phyloP scores from a whole-genome alignment of 2,329 filamentous ascomycete genomes.

The Fusarium nodosum region DNA sequence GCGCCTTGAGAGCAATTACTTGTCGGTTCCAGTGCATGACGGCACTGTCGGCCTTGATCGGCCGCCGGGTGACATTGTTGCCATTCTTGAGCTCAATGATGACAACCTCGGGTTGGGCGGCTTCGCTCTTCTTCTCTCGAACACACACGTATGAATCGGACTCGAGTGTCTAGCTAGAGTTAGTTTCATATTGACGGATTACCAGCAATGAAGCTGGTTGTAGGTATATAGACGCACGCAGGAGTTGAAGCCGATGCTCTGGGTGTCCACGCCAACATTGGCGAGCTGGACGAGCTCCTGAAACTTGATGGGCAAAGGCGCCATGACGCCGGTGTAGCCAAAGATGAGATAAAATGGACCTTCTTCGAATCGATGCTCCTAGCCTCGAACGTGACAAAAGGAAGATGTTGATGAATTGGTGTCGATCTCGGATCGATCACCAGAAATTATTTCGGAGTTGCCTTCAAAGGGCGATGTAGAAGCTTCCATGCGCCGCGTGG shows the following conservation, averaged over 20 bases:
- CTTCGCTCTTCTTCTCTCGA: conserved; percentile 90
- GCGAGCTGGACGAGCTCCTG: conserved; percentile 84
- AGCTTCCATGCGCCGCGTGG: conserved; percentile 58
- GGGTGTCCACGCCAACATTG: conserved; percentile 62
- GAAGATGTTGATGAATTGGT: conserved; percentile 25
- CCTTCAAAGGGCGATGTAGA: conserved; percentile 47
- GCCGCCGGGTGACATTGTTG: conserved; percentile 93
- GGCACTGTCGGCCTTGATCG: conserved; percentile 99
- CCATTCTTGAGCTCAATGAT: conserved; percentile 98
- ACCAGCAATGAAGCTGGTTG: conserved; percentile 11
- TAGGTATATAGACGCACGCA: conserved; percentile 70
- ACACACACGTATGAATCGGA: conserved; percentile 97
- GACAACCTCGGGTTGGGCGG: conserved; percentile 90
- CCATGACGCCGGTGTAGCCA: conserved; percentile 62
- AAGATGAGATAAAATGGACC: conserved; percentile 46
- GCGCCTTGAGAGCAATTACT: conserved; percentile 96
- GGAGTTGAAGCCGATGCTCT: conserved; percentile 81
- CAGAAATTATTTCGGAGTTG: conserved; percentile 45
- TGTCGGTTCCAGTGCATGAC: conserved; percentile 99
- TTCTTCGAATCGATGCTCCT: conserved; percentile 47
- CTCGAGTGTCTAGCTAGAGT: conserved; percentile 83
- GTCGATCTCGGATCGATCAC: conserved; percentile 48
- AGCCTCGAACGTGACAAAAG: conserved; percentile 39
- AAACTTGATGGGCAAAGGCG: conserved; percentile 90
- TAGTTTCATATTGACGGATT: conserved; percentile 31